Evolutionary conservation across 1,284 basidiomycete genomes (phyloP).

Genomic region (Trichosporon sp.): DNA sequence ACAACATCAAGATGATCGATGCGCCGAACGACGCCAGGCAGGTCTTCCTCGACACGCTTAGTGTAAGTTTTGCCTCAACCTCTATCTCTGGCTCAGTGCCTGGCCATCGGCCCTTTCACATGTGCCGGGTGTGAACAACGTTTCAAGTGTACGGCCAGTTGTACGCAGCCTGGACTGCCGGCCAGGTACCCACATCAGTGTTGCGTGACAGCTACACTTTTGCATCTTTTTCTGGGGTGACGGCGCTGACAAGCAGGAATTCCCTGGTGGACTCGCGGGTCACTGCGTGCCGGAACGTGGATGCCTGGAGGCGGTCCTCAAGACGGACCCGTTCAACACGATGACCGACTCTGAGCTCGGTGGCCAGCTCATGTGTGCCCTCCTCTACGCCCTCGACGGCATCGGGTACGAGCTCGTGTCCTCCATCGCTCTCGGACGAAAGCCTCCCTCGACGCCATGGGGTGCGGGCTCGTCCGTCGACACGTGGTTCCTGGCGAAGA

Average conservation of each 20-base stretch:
- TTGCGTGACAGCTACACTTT: not conserved
- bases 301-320: conserved; percentile 5
- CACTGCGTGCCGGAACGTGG: conserved; percentile 8
- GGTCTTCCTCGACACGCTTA: conserved; percentile 15
- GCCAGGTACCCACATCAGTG: not conserved
- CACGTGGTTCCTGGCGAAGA: conserved; percentile 17
- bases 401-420: conserved; percentile 18
- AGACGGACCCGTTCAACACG: conserved; percentile 15
- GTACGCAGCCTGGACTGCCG: too few relatives aligned
- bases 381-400: conserved; percentile 9
- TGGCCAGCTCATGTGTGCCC: conserved; percentile 15
- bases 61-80: not conserved
- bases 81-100: not conserved
- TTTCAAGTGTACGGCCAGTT: not conserved
- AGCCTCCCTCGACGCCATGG: not conserved
- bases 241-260: not conserved
- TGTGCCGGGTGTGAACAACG: not conserved
- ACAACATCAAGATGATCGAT: conserved; percentile 19
- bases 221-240: not conserved
- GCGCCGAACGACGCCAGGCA: conserved; percentile 9
- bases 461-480: not conserved
- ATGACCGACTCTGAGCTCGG: conserved; percentile 12
- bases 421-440: not conserved
- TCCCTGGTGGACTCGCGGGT: conserved; percentile 1
- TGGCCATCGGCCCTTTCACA: not conserved